phyloP scores from a whole-genome alignment of 208 protist genomes.

The Wallacemonas rigidus region DNA sequence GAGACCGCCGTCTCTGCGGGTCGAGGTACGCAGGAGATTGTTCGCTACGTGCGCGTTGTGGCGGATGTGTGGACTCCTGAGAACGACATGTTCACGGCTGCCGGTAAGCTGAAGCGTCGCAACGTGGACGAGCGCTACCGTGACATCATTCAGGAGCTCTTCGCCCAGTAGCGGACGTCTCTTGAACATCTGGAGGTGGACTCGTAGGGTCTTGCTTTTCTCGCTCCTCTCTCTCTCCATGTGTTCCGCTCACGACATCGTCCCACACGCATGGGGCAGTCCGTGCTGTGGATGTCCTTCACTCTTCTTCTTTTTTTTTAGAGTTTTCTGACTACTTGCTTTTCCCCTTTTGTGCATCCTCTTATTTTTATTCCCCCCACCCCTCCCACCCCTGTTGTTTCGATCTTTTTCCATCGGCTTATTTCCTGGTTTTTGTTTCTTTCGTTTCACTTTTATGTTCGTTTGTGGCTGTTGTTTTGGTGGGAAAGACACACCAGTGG shows the following conservation, averaged over 20 bases:
- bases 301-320: constrained; percentile 19
- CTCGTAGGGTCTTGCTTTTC: too few relatives aligned
- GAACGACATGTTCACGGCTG: constrained; percentile 75
- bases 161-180: constrained; percentile 43
- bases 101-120: constrained; percentile 61
- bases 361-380: too few relatives aligned
- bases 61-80: constrained; percentile 74
- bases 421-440: not conserved
- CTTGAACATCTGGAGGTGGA: too few relatives aligned
- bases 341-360: constrained; percentile 15
- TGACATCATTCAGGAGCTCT: constrained; percentile 56
- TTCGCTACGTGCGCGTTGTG: constrained; percentile 55
- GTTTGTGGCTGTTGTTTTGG: not conserved
- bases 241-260: not conserved
- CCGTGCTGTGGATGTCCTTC: not conserved
- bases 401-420: not conserved
- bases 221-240: not conserved
- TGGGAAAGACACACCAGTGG: too few relatives aligned
- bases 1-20: constrained; percentile 31
- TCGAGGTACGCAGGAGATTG: constrained; percentile 42
- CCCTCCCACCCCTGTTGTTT: not conserved
- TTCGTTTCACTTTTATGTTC: constrained; percentile 15
- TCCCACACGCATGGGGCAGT: not conserved
- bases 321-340: constrained; percentile 20
- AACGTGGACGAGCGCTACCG: constrained; percentile 52